Base-by-base conservation (phyloP, 75 land plant genomes). In the Chamaecyparis obtusa region DNA sequence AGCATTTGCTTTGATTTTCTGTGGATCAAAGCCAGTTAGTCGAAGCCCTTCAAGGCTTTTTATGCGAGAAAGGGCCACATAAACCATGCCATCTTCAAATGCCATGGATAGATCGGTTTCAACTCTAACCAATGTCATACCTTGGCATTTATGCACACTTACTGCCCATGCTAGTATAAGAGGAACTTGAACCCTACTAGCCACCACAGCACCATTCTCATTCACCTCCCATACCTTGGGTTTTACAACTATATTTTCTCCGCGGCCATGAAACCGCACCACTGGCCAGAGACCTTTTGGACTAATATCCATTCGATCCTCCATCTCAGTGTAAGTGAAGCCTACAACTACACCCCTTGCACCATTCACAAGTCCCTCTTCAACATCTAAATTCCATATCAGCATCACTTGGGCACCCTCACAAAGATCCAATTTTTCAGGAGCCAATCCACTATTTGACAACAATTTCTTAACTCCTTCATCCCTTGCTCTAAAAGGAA, bases 101-200 rank as follows among this genome's bases (percentile, higher is more conserved):
- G 93, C 92, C 75, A 49, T 86, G 15, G 94, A 87, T 4, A 95
- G 94, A 89, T 95, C 92, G 13, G 96, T 92, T 83, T 93, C 93
- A 41, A 94, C 88, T 11, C 88, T 81, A 37, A 92, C 92, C 54
- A 95, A 91, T 83, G 94, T 94, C 94, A 95, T 94, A 8, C 97
- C 97, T 76, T 95, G 97, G 90, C 97, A 95, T 86, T 95, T 95
- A 90, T 95, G 97, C 85, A 95, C 91, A 86, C 94, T 95, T 5
- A 95, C 41, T 37, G 97, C 94, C 97, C 97, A 95, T 41, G 95
- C 96, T 86, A 95, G 83, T 51, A 94, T 85, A 36, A 95, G 88
- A 2, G 97, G 97, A 14, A 95, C 86, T 87, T 95, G 97, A 44
- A 35, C 86, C 49, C 97, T 88, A 39, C 41, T 87, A 9, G 96